A percentile compares a stretch with the other conserved stretches of the same genome.
Conservation (phyloP, 768 basidiomycete genomes). For the Naganishia kalamii region DNA sequence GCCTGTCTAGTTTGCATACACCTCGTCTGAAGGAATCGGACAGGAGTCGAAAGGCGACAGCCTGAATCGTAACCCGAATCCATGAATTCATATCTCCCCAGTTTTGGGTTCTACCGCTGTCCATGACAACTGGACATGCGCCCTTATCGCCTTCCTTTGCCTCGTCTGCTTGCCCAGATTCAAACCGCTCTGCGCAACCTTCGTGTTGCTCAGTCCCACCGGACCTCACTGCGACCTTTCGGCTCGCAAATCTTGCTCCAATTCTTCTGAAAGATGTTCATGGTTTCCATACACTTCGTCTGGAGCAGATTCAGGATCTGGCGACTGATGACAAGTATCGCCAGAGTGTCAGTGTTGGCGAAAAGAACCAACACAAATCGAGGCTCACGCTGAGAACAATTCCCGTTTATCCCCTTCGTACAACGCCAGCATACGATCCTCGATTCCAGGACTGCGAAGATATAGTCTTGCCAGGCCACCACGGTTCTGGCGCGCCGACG, state of each 20-base stretch:
- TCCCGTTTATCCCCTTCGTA: constrained; percentile 15
- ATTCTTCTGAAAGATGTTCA: constrained; percentile 19
- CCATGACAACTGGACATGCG: too few relatives aligned
- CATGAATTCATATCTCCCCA: too few relatives aligned
- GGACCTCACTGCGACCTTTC: constrained; percentile 15
- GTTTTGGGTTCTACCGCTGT: too few relatives aligned
- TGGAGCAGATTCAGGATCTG: constrained; percentile 16
- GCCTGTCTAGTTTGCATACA: too few relatives aligned
- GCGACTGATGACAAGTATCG: background rate
- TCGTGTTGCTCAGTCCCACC: constrained; percentile 14
- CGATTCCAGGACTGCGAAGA: constrained; percentile 17
- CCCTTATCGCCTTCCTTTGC: too few relatives aligned
- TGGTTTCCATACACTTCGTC: constrained; percentile 19
- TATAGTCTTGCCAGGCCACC: constrained; percentile 10
- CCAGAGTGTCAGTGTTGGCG: background rate
- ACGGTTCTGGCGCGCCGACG: constrained; percentile 4
- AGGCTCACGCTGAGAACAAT: constrained; percentile 10
- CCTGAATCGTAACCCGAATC: too few relatives aligned
- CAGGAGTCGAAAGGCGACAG: too few relatives aligned
- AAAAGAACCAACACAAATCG: background rate
- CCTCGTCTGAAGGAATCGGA: too few relatives aligned
- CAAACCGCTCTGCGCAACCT: too few relatives aligned
- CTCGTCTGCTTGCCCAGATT: too few relatives aligned
- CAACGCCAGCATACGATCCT: constrained; percentile 17
- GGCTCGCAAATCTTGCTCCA: constrained; percentile 23